Percentiles rank a stretch among this genome's conserved stretches.
Evolutionary conservation across 2,329 filamentous ascomycete genomes (phyloP).

Genomic region (Talaromyces sp.): DNA sequence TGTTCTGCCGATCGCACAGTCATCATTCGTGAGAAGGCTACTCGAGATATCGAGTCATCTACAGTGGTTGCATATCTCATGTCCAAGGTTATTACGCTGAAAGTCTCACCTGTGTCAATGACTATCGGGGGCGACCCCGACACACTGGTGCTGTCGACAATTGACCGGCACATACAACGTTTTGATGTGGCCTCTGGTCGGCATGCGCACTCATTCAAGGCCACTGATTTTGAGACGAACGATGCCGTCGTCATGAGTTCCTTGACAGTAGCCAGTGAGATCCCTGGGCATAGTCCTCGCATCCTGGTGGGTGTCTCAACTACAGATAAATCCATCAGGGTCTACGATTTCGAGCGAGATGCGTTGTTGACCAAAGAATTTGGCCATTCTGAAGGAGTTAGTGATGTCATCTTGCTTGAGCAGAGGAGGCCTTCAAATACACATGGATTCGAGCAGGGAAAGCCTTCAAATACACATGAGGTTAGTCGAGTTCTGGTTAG

Average conservation of each 20-base stretch:
- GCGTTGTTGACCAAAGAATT: conserved; percentile 82
- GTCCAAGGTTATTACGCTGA: conserved; percentile 73
- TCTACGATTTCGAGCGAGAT: conserved; percentile 80
- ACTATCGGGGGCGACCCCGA: conserved; percentile 63
- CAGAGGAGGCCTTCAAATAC: conserved; percentile 28
- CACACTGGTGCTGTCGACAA: conserved; percentile 58
- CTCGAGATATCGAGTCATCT: conserved; percentile 55
- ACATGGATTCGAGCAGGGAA: conserved; percentile 42
- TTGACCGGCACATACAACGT: conserved; percentile 61
- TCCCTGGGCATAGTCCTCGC: conserved; percentile 57
- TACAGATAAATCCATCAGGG: conserved; percentile 89
- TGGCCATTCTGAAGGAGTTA: conserved; percentile 93
- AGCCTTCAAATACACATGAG: conserved; percentile 41
- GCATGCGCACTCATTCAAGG: conserved; percentile 72
- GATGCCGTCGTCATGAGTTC: conserved; percentile 84
- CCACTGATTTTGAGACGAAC: conserved; percentile 72
- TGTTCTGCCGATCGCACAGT: conserved; percentile 86
- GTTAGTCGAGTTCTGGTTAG: conserved; percentile 60
- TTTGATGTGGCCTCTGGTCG: conserved; percentile 67
- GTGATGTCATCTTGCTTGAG: conserved; percentile 72
- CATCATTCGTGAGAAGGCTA: conserved; percentile 75
- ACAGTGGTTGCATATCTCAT: conserved; percentile 74
- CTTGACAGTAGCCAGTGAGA: conserved; percentile 59
- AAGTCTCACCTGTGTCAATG: conserved; percentile 85
- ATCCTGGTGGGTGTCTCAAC: conserved; percentile 86